Conservation (phyloP, 2,329 filamentous ascomycete genomes). For the Diaporthe citriasiana region DNA sequence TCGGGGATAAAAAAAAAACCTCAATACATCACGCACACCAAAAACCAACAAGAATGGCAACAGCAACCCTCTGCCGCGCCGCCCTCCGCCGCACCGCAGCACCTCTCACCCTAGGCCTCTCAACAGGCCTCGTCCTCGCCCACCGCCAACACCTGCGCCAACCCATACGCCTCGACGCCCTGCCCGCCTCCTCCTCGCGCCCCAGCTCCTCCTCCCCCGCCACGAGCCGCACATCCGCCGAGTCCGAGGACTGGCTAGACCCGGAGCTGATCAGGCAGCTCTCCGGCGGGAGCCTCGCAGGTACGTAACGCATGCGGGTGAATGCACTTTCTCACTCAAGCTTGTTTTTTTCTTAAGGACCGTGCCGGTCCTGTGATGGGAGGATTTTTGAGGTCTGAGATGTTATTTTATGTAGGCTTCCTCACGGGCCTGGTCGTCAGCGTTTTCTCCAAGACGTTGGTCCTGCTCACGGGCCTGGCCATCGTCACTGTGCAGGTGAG, state of each 20-base stretch:
- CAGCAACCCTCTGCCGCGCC: conserved; percentile 43
- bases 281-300: conserved; percentile 68
- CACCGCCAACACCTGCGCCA: conserved; percentile 45
- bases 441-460: conserved; percentile 79
- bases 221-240: conserved; percentile 43
- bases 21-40: no score
- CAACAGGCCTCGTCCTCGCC: conserved; percentile 44
- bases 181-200: conserved; percentile 22
- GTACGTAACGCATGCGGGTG: conserved; percentile 50
- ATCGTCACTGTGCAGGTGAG: conserved; percentile 75
- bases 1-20: background rate
- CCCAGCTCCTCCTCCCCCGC: conserved; percentile 40
- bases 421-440: conserved; percentile 75
- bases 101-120: conserved; percentile 46
- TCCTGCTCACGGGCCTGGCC: conserved; percentile 75
- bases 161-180: conserved; percentile 51
- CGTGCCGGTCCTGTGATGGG: background rate
- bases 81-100: conserved; percentile 45
- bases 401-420: conserved; percentile 62
- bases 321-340: background rate
- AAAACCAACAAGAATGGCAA: conserved; percentile 23
- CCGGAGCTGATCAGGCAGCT: conserved; percentile 61
- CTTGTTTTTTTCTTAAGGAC: background rate
- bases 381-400: background rate
- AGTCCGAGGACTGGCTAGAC: conserved; percentile 47